Evolutionary conservation across 805 yeast genomes (phyloP).

Genomic region (Ogataea paradorogensis): DNA sequence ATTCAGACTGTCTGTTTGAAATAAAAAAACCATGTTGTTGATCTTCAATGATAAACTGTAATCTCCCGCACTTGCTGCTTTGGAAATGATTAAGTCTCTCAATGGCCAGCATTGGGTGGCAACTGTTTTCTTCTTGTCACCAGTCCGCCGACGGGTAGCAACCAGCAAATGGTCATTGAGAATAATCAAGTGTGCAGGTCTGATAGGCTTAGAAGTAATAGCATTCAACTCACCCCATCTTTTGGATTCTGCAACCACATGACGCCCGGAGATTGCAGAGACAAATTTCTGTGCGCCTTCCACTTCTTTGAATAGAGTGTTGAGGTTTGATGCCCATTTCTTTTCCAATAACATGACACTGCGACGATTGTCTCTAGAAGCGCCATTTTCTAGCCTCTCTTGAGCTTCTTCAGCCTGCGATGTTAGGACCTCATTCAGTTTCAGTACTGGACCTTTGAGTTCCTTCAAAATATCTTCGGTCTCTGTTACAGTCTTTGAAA

Average conservation of each 20-base stretch:
- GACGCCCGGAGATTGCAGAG: conserved; percentile 75
- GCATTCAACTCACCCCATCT: conserved; percentile 86
- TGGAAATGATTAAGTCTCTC: conserved; percentile 50
- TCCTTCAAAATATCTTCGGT: conserved; percentile 63
- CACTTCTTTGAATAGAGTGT: conserved; percentile 70
- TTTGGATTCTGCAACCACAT: conserved; percentile 72
- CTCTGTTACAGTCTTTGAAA: conserved; percentile 57
- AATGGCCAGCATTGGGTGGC: conserved; percentile 82
- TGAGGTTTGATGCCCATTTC: conserved; percentile 76
- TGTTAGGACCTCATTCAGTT: conserved; percentile 55
- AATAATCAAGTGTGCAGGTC: conserved; percentile 71
- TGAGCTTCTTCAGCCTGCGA: conserved; percentile 35
- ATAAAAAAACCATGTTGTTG: conserved; percentile 41
- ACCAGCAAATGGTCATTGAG: conserved; percentile 74
- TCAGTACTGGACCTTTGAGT: conserved; percentile 58
- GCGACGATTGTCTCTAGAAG: conserved; percentile 51
- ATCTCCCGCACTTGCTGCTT: conserved; percentile 30
- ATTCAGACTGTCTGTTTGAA: conserved; percentile 58
- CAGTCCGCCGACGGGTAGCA: conserved; percentile 57
- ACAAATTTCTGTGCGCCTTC: conserved; percentile 87
- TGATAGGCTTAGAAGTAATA: conserved; percentile 77
- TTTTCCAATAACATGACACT: conserved; percentile 71
- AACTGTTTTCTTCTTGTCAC: conserved; percentile 36
- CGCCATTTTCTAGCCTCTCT: conserved; percentile 10
- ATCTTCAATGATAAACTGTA: conserved; percentile 20